phyloP scores from a whole-genome alignment of 352 stramenopile species.

The Elongisporangium anandrum region DNA sequence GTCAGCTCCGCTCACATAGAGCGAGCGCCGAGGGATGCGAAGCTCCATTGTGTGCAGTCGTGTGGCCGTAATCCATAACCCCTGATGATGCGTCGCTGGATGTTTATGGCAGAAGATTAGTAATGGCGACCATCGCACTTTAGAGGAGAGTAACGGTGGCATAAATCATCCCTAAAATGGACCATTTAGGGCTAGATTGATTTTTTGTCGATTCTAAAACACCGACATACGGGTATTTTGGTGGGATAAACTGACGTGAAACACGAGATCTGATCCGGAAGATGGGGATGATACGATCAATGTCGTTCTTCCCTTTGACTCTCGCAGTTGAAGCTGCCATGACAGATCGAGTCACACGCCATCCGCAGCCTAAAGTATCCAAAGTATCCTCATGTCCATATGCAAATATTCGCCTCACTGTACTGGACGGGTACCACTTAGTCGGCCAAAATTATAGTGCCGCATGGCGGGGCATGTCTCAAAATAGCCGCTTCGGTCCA shows the following conservation, averaged over 20 bases:
- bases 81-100: not conserved
- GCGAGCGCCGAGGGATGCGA: not conserved
- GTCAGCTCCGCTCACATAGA: not conserved
- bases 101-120: not conserved
- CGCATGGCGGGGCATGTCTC: not conserved
- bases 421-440: not conserved
- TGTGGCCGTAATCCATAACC: not conserved
- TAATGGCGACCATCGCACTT: not conserved
- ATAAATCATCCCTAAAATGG: not conserved
- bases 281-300: not conserved
- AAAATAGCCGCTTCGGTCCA: not conserved
- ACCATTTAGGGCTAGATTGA: not conserved
- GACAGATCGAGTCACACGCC: not conserved
- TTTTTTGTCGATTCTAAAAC: not conserved
- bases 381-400: not conserved
- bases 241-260: not conserved
- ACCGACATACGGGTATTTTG: not conserved
- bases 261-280: too few relatives aligned
- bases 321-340: too few relatives aligned
- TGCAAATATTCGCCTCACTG: too few relatives aligned
- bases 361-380: not conserved
- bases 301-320: too few relatives aligned
- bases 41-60: not conserved
- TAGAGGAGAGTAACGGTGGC: not conserved
- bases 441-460: not conserved